These are phyloP conservation scores for Calendula officinalis DNA, from an alignment of 129 eudicot species.

Conservation along the genomic window DNA sequence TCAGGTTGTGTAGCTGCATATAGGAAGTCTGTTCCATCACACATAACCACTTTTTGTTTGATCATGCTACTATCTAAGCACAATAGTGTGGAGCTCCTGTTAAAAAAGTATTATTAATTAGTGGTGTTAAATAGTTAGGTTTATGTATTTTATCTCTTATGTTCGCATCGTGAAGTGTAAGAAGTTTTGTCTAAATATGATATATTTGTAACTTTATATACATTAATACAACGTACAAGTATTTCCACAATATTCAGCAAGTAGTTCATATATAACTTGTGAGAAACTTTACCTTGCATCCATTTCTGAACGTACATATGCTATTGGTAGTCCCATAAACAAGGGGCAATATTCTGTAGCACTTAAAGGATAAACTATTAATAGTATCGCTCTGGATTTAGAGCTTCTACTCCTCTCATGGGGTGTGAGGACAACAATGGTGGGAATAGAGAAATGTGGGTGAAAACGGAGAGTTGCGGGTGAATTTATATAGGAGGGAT, in stretches of 20 bases:
- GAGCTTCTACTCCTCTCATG: no score
- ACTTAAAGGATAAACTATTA: conserved; percentile 33
- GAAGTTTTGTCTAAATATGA: no score
- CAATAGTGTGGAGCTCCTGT: background rate
- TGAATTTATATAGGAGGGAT: no score
- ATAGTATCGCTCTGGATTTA: conserved; percentile 32
- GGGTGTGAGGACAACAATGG: no score
- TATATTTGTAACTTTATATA: background rate
- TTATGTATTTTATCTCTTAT: background rate
- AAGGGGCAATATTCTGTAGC: conserved; percentile 23
- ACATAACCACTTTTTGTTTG: conserved; percentile 5
- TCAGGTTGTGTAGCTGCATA: background rate
- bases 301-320: background rate
- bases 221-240: background rate
- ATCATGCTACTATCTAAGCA: conserved; percentile 2
- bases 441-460: no score
- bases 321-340: conserved; percentile 30
- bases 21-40: background rate
- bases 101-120: background rate
- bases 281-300: conserved; percentile 22
- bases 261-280: background rate
- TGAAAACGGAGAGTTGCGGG: no score
- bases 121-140: background rate
- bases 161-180: no score
- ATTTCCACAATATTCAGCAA: no score